Percentiles rank a stretch among this genome's conserved stretches.
Evolutionary conservation across 2,329 filamentous ascomycete species (phyloP).

Genomic region (Aspergillus ruber): DNA sequence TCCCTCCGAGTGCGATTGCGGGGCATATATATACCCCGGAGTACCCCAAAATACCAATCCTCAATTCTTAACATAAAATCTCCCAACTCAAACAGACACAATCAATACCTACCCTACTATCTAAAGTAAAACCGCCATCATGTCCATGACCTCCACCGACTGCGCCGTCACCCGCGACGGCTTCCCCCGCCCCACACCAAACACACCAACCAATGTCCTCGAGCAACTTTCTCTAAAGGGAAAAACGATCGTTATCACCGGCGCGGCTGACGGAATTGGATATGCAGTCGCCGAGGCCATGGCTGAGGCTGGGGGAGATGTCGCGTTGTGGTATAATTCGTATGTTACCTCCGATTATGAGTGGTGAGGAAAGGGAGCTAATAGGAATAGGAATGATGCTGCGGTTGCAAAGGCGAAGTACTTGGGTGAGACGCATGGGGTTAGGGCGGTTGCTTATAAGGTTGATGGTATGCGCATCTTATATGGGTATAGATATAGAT

Average conservation of each 20-base stretch:
- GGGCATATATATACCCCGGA: too few relatives aligned
- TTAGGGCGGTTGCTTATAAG: conserved; percentile 39
- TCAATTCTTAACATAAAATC: too few relatives aligned
- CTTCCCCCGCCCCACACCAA: conserved; percentile 34
- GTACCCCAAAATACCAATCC: too few relatives aligned
- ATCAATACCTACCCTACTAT: too few relatives aligned
- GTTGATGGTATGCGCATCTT: conserved; percentile 29
- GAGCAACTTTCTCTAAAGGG: conserved; percentile 41
- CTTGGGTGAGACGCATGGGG: conserved; percentile 25
- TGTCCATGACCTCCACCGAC: conserved; percentile 36
- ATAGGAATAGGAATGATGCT: conserved; percentile 18
- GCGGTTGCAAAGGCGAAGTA: conserved; percentile 33
- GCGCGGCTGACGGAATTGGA: conserved; percentile 44
- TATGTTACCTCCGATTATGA: conserved; percentile 6
- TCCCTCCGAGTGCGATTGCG: too few relatives aligned
- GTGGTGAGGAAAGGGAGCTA: neutral
- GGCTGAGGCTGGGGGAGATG: conserved; percentile 40
- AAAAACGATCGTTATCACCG: conserved; percentile 38
- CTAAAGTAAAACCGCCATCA: conserved; percentile 12
- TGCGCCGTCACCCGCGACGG: conserved; percentile 23
- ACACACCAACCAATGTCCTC: conserved; percentile 39
- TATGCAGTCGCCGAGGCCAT: conserved; percentile 41
- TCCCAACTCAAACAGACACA: neutral
- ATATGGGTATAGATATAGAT: neutral
- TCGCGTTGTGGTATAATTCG: conserved; percentile 39